Evolutionary conservation across 2,329 filamentous ascomycete genomes (phyloP).

Genomic region (Clarireedia homoeocarpa): DNA sequence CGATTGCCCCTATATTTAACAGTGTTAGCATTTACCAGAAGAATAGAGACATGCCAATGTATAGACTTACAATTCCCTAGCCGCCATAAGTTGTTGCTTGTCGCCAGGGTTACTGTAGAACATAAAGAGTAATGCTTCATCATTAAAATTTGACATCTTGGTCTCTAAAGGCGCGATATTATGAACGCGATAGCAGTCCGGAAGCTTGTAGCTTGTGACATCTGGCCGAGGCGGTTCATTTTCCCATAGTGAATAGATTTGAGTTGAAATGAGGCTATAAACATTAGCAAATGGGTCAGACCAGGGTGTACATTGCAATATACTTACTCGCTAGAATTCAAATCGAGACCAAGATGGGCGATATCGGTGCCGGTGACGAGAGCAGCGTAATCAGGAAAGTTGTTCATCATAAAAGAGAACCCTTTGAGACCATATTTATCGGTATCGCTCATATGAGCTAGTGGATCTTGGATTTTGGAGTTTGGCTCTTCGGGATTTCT

Average conservation of each 20-base stretch:
- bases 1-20: constrained; percentile 43
- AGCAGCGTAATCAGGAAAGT: constrained; percentile 54
- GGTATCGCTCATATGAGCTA: constrained; percentile 51
- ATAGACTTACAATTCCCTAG: constrained; percentile 49
- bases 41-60: not conserved
- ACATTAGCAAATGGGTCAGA: not conserved
- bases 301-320: too few relatives aligned
- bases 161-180: constrained; percentile 58
- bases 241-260: constrained; percentile 55
- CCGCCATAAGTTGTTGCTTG: constrained; percentile 55
- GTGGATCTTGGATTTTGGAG: constrained; percentile 45
- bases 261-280: constrained; percentile 41
- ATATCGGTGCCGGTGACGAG: constrained; percentile 54
- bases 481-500: constrained; percentile 21
- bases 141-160: constrained; percentile 59
- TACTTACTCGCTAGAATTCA: constrained; percentile 50
- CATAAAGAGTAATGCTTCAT: constrained; percentile 62
- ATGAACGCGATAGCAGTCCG: constrained; percentile 59
- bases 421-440: constrained; percentile 62
- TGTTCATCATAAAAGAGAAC: constrained; percentile 50
- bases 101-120: constrained; percentile 61
- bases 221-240: constrained; percentile 50
- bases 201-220: constrained; percentile 49
- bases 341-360: constrained; percentile 47
- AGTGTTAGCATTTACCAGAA: constrained; percentile 6